Conservation (phyloP, 2,329 filamentous ascomycete species). For the Alternaria tenuissima region DNA sequence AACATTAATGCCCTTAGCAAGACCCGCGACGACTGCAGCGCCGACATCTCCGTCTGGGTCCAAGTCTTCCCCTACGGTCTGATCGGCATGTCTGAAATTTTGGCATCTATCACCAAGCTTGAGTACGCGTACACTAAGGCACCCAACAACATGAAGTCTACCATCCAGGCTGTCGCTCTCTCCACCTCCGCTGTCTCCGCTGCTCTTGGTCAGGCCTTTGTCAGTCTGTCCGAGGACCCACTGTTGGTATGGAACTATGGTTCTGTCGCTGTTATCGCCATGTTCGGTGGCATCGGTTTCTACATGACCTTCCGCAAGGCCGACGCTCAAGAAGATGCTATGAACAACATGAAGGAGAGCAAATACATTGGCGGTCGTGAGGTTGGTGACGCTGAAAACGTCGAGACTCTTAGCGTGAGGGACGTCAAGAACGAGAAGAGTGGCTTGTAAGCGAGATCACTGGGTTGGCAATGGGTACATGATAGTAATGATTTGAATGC, state of each 20-base stretch:
- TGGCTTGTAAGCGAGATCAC: constrained; percentile 1
- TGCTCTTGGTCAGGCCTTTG: constrained; percentile 44
- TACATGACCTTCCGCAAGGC: constrained; percentile 45
- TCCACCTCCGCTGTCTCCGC: constrained; percentile 47
- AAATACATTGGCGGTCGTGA: constrained; percentile 29
- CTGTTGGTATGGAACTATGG: constrained; percentile 46
- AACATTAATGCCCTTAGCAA: constrained; percentile 40
- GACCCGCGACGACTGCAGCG: constrained; percentile 54
- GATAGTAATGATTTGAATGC: neutral
- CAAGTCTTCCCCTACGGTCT: constrained; percentile 63
- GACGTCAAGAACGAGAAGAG: constrained; percentile 37
- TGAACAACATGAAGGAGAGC: constrained; percentile 42
- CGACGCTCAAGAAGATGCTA: constrained; percentile 43
- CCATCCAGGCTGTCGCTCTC: constrained; percentile 46
- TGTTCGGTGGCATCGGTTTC: constrained; percentile 43
- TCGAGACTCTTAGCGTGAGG: constrained; percentile 22
- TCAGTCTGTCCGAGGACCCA: constrained; percentile 43
- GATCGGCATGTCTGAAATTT: constrained; percentile 67
- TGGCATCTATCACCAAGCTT: constrained; percentile 73
- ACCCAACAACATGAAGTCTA: constrained; percentile 67
- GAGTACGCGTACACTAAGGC: constrained; percentile 64
- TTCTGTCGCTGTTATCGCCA: constrained; percentile 42
- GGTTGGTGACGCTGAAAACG: constrained; percentile 27
- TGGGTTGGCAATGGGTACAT: neutral
- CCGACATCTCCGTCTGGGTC: constrained; percentile 63